Conservation (phyloP, 768 basidiomycete genomes). For the Lentinula aciculospora region DNA sequence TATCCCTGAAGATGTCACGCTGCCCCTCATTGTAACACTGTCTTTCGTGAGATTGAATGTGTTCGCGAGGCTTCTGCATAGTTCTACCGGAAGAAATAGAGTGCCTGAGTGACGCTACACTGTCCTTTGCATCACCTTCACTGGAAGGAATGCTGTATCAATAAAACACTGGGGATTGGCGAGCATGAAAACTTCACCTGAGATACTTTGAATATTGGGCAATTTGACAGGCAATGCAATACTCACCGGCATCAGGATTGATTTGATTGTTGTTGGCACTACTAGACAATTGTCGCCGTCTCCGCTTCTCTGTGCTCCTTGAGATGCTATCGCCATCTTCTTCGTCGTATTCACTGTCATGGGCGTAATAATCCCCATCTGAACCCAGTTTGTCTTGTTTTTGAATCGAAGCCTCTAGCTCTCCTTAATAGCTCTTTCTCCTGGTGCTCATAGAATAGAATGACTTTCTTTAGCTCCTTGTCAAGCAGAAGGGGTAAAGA, state of each 20-base stretch:
- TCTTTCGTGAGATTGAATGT: slow-evolving; percentile 48
- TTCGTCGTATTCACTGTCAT: slow-evolving; percentile 43
- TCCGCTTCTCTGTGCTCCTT: slow-evolving; percentile 17
- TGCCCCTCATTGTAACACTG: slow-evolving; percentile 18
- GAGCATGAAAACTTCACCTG: slow-evolving; percentile 8
- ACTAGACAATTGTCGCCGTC: slow-evolving; percentile 27
- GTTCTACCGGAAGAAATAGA: slow-evolving; percentile 9
- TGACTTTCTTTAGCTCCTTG: slow-evolving; percentile 77
- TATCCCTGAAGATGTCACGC: slow-evolving; percentile 33
- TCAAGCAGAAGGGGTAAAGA: slow-evolving; percentile 77
- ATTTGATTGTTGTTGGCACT: slow-evolving; percentile 16
- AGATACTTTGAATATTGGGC: not conserved
- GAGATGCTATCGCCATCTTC: slow-evolving; percentile 44
- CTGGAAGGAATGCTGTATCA: slow-evolving; percentile 42
- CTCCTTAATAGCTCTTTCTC: slow-evolving; percentile 58
- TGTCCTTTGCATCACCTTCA: slow-evolving; percentile 42
- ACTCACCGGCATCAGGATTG: slow-evolving; percentile 7
- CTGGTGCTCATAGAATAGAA: slow-evolving; percentile 71
- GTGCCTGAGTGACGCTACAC: slow-evolving; percentile 22
- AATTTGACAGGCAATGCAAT: not conserved
- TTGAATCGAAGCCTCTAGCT: slow-evolving; percentile 51
- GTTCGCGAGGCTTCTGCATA: slow-evolving; percentile 37
- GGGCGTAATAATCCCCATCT: slow-evolving; percentile 44
- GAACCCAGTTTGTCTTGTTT: slow-evolving; percentile 59
- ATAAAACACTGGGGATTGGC: slow-evolving; percentile 13